Base-by-base conservation (phyloP, 257 asterid genomes). In the Jacaranda mimosifolia region DNA sequence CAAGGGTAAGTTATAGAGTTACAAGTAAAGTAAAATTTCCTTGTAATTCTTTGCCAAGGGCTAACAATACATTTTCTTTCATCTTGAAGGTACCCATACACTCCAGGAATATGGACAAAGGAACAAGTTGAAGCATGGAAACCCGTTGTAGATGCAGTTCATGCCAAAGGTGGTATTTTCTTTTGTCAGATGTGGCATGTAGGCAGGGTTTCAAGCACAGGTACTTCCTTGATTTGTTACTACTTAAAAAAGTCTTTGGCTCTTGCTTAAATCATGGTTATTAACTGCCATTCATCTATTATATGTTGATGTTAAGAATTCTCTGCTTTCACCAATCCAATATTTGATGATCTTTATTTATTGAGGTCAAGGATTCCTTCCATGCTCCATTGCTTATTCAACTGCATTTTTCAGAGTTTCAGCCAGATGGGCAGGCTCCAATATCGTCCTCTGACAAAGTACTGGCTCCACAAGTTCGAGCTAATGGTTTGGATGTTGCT, bases 361-460 rank as follows among this genome's bases (percentile, higher is more conserved):
- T 2, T 26, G 32, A 2, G 32, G 1, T 26, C 32, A 26, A 26
- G 32, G 2, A 26, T 26, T 26, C 32, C 32, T 26, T n/a, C 10
- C 40, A 43, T 17, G 14, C 58, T 56, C 32, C 63, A 26, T 13
- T 52, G 10, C 21, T 70, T 56, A 72, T 15, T 42, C 45, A 51
- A 39, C 46, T 52, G 70, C 58, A 59, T 45, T 71, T 59, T 64
- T 8, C 87, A 88, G 97, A 39, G 68, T 87, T 81, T 82, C 91
- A 90, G 81, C 97, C 97, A 40, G 84, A 86, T 60, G 94, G 90
- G 72, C 89, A 89, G 77, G 86, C 85, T 73, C 98, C 98, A 15
- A 76, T 92, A 70, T 92, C 98, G 13, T 77, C 85, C 46, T 87
- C 93, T 21, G 90, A 88, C 69, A 87, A 81, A 82, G 74, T 49